A percentile compares a stretch with the other conserved stretches of the same genome.
These are phyloP conservation scores for Kwoniella shandongensis DNA, from an alignment of 768 basidiomycete genomes.

Conservation along the genomic window DNA sequence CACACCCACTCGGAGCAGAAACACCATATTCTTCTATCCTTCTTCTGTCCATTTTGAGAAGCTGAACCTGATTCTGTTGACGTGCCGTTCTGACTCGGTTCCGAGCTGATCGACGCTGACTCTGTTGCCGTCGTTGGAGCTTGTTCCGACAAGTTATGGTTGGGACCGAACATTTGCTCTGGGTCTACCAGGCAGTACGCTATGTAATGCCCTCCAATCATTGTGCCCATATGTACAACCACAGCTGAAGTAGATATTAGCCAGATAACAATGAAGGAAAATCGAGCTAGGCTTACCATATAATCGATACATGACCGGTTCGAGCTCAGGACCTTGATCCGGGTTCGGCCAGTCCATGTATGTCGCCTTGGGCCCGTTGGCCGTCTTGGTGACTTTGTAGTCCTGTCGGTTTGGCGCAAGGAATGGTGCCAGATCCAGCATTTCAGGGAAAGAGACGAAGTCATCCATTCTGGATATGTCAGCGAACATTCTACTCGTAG, in stretches of 20 bases:
- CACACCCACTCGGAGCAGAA: slow-evolving; percentile 74
- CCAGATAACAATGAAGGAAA: neutral
- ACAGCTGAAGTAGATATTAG: slow-evolving; percentile 33
- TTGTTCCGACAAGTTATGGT: slow-evolving; percentile 3
- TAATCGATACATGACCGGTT: slow-evolving; percentile 51
- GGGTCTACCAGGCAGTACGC: slow-evolving; percentile 62
- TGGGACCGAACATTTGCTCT: slow-evolving; percentile 37
- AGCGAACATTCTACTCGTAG: neutral
- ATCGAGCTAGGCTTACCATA: slow-evolving; percentile 45
- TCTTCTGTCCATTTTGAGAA: slow-evolving; percentile 4
- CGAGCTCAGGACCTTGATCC: slow-evolving; percentile 41
- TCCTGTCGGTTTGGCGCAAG: slow-evolving; percentile 65
- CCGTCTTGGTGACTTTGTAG: slow-evolving; percentile 43
- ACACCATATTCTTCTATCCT: slow-evolving; percentile 70
- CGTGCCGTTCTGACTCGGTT: slow-evolving; percentile 5
- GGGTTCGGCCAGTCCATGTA: slow-evolving; percentile 51
- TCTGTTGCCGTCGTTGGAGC: neutral
- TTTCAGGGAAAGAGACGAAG: slow-evolving; percentile 83
- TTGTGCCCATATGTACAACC: slow-evolving; percentile 52
- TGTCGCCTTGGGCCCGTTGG: slow-evolving; percentile 38
- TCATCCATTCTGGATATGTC: slow-evolving; percentile 72
- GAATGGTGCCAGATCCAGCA: slow-evolving; percentile 79
- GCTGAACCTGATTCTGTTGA: neutral
- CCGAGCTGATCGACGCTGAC: neutral
- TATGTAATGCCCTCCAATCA: slow-evolving; percentile 85